These are phyloP conservation scores for Diaporthe citriasiana DNA, from an alignment of 2,329 filamentous ascomycete species.

Conservation along the genomic window DNA sequence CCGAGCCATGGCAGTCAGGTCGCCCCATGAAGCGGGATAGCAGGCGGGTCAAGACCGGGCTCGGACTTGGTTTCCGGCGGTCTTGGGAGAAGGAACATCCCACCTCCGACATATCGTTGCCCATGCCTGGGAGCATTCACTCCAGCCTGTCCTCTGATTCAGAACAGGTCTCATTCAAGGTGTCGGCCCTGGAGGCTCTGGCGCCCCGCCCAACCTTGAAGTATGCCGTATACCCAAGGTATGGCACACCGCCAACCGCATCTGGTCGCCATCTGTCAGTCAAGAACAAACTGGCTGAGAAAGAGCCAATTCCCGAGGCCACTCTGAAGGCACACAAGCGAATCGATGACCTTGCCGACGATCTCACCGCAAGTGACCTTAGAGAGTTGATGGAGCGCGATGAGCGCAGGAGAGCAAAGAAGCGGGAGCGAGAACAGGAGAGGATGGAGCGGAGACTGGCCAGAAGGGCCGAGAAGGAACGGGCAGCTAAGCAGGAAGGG, in stretches of 20 bases:
- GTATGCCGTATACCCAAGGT: constrained; percentile 76
- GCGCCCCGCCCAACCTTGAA: constrained; percentile 88
- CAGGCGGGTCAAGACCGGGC: constrained; percentile 73
- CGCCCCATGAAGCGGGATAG: constrained; percentile 74
- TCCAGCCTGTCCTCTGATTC: constrained; percentile 83
- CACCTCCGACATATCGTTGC: constrained; percentile 81
- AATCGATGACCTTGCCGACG: constrained; percentile 82
- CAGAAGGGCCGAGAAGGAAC: constrained; percentile 76
- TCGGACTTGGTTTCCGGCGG: constrained; percentile 59
- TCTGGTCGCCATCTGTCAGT: constrained; percentile 39
- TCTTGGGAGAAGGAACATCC: constrained; percentile 67
- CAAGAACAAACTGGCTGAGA: constrained; percentile 59
- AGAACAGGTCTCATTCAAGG: constrained; percentile 82
- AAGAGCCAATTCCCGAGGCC: constrained; percentile 72
- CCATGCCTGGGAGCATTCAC: constrained; percentile 79
- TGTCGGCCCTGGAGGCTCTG: constrained; percentile 85
- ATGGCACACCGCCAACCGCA: constrained; percentile 54
- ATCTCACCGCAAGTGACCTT: constrained; percentile 85
- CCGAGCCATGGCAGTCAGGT: constrained; percentile 71
- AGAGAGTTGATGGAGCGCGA: constrained; percentile 94
- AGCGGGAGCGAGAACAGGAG: constrained; percentile 76
- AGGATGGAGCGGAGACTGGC: constrained; percentile 75
- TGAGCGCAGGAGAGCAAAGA: constrained; percentile 82
- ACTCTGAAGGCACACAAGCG: constrained; percentile 72
- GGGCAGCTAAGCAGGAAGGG: constrained; percentile 69